These are phyloP conservation scores for Calamus simplicifolius DNA, from an alignment of 176 grass and related monocot species.

Conservation along the genomic window DNA sequence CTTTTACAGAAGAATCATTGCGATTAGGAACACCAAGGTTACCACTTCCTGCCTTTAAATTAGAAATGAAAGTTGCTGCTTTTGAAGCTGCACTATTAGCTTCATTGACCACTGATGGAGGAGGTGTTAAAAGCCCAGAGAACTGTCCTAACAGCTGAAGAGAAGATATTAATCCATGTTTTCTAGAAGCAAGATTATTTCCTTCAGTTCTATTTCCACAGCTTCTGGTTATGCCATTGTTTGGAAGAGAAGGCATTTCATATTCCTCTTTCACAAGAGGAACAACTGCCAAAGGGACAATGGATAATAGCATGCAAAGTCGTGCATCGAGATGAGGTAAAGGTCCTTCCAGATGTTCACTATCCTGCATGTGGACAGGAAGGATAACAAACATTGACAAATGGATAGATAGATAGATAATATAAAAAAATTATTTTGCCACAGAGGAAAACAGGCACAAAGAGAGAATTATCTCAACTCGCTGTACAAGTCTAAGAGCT, in stretches of 20 bases:
- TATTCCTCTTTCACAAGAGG: conserved; percentile 11
- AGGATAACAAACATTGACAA: conserved; percentile 1
- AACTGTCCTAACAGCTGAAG: conserved; percentile 4
- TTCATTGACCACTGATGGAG: neutral
- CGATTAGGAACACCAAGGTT: conserved; percentile 11
- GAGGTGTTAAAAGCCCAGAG: neutral
- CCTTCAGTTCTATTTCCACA: no score
- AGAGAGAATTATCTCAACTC: neutral
- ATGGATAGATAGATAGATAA: no score
- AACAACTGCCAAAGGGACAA: conserved; percentile 3
- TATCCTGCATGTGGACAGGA: neutral
- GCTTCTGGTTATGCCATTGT: no score
- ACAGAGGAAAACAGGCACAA: no score
- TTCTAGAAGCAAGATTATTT: neutral
- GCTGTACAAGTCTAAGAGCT: conserved; percentile 9
- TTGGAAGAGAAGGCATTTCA: neutral
- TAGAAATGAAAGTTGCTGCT: conserved; percentile 4
- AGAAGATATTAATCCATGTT: conserved; percentile 5
- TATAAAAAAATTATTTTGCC: no score
- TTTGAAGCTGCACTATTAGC: conserved; percentile 3
- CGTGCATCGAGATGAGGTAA: conserved; percentile 1
- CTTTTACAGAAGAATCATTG: conserved; percentile 10
- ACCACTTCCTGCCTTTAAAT: conserved; percentile 3
- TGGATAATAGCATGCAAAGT: conserved; percentile 7
- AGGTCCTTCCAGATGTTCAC: neutral